These are phyloP conservation scores for Exidia glandulosa DNA, from an alignment of 768 basidiomycete species.

Conservation along the genomic window DNA sequence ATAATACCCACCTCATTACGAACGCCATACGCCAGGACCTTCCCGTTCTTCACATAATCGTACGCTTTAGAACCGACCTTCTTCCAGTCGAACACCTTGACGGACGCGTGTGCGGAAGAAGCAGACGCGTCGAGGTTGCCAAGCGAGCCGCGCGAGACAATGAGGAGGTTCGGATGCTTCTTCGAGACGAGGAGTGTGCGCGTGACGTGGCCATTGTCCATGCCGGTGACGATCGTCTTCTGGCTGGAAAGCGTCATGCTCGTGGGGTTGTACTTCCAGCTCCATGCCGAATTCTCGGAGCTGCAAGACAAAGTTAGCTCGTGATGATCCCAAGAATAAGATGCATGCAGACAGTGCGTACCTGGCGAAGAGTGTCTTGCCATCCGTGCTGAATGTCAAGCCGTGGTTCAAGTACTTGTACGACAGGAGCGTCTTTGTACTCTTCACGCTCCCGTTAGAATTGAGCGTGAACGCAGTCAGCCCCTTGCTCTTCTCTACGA, in stretches of 20 bases:
- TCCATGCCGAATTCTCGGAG: not conserved
- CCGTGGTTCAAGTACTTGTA: not conserved
- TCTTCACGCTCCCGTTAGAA: not conserved
- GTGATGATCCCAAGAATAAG: not conserved
- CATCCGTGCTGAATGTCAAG: not conserved
- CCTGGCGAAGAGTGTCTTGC: not conserved
- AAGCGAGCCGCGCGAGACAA: slow-evolving; percentile 28
- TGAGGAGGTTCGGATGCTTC: slow-evolving; percentile 17
- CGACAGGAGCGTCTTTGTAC: not conserved
- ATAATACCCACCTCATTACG: not conserved
- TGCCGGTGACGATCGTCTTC: not conserved
- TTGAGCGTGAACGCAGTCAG: slow-evolving; percentile 25
- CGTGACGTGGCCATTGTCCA: not conserved
- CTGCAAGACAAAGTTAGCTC: not conserved
- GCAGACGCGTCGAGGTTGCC: slow-evolving; percentile 25
- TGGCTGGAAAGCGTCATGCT: not conserved
- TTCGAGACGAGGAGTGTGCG: slow-evolving; percentile 28
- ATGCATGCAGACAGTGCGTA: not conserved
- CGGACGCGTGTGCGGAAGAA: not conserved
- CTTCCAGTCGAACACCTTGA: not conserved
- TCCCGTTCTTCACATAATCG: not conserved
- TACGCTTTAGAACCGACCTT: not conserved
- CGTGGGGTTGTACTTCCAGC: not conserved
- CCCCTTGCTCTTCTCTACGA: slow-evolving; percentile 32
- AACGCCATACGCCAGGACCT: not conserved